Percentiles rank a stretch among this genome's conserved stretches.
phyloP scores from a whole-genome alignment of 2,329 filamentous ascomycete genomes.

The Grosmannia serpens region DNA sequence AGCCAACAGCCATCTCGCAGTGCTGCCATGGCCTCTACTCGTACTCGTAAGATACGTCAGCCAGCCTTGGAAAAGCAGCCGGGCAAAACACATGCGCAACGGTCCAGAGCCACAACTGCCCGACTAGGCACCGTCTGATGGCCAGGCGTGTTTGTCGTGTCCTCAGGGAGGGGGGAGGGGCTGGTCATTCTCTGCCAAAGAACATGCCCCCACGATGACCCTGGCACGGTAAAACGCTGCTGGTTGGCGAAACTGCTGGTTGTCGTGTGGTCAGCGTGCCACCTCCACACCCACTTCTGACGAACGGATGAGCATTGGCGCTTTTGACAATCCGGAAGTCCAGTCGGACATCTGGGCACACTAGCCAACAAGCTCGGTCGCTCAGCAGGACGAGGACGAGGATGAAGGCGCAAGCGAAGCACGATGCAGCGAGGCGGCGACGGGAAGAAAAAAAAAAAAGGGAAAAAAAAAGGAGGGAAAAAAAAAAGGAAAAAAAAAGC shows the following conservation, averaged over 20 bases:
- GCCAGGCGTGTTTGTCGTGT: neutral
- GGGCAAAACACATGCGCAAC: too few species aligned
- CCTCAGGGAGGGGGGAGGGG: too few species aligned
- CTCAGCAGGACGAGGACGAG: neutral
- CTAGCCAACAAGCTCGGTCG: neutral
- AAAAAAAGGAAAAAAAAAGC: too few species aligned
- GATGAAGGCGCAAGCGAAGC: too few species aligned
- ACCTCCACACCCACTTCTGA: constrained; percentile 6
- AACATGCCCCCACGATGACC: neutral
- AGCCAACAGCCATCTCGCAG: neutral
- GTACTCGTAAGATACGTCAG: too few species aligned
- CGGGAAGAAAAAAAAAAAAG: too few species aligned
- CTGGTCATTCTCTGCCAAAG: too few species aligned
- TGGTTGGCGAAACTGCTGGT: constrained; percentile 3
- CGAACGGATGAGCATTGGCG: neutral
- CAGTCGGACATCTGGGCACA: neutral
- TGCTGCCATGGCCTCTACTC: neutral
- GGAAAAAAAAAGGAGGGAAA: too few species aligned
- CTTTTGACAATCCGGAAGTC: neutral
- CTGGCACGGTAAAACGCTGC: neutral
- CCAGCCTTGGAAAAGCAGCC: too few species aligned
- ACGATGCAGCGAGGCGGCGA: neutral
- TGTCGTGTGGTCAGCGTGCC: constrained; percentile 8
- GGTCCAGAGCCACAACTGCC: too few species aligned
- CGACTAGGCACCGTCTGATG: too few species aligned